Evolutionary conservation across 352 stramenopile species (phyloP).

Genomic region (Pythium rishiriense): DNA sequence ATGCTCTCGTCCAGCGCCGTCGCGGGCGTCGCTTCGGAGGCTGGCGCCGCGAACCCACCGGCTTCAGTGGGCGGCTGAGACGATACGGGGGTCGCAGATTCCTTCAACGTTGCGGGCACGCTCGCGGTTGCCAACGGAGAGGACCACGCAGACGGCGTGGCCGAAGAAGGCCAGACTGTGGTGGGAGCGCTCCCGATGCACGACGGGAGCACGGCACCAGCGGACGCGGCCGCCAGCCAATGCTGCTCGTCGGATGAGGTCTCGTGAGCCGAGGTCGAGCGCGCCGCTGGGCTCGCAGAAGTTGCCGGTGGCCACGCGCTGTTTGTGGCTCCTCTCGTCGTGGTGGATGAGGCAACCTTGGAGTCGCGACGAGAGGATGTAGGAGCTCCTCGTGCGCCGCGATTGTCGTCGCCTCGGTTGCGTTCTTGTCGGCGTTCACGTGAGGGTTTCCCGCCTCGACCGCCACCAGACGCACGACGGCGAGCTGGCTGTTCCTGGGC

Average conservation of each 20-base stretch:
- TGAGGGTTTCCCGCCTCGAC: background rate
- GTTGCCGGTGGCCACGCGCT: background rate
- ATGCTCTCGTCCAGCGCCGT: slow-evolving; percentile 20
- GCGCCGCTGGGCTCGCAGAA: background rate
- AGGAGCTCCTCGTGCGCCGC: too few relatives aligned
- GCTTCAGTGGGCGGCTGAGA: slow-evolving; percentile 7
- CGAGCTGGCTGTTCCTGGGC: background rate
- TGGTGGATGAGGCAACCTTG: background rate
- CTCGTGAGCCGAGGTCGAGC: background rate
- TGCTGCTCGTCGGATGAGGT: slow-evolving; percentile 8
- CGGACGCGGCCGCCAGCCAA: slow-evolving; percentile 20
- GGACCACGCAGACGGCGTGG: background rate
- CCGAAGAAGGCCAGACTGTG: too few relatives aligned
- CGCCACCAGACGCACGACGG: background rate
- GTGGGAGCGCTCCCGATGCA: background rate
- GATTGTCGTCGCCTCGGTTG: background rate
- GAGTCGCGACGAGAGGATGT: background rate
- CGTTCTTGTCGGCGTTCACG: background rate
- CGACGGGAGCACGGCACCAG: slow-evolving; percentile 9
- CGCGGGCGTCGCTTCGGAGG: background rate
- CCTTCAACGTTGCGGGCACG: background rate
- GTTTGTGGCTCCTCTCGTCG: background rate
- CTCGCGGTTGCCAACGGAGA: background rate
- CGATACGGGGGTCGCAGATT: background rate
- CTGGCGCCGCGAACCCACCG: background rate